Percentiles rank a stretch among this genome's conserved stretches.
These are phyloP conservation scores for Sphagnurus paluster DNA, from an alignment of 1,284 basidiomycete genomes.

Conservation along the genomic window DNA sequence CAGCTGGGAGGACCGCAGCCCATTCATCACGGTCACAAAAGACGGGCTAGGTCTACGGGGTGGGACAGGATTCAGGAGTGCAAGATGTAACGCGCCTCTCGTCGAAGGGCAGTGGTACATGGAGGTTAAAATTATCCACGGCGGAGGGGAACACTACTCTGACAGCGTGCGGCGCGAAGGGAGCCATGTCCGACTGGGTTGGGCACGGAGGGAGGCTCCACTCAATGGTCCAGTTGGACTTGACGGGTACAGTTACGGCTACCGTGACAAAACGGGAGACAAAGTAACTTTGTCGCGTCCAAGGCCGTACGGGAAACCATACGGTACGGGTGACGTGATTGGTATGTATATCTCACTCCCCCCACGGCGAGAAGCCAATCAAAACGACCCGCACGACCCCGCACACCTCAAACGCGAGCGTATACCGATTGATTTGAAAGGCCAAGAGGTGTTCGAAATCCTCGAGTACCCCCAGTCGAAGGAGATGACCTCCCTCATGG, in stretches of 20 bases:
- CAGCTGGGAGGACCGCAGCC: constrained; percentile 87
- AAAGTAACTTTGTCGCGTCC: constrained; percentile 86
- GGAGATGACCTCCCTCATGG: constrained; percentile 91
- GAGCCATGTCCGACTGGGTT: constrained; percentile 88
- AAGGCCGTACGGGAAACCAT: constrained; percentile 74
- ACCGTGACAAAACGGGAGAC: constrained; percentile 90
- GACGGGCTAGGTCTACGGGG: constrained; percentile 81
- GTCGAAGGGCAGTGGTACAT: constrained; percentile 94
- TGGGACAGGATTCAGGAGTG: constrained; percentile 89
- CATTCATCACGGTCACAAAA: constrained; percentile 77
- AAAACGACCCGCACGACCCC: constrained; percentile 67
- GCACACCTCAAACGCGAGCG: constrained; percentile 82
- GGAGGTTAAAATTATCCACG: constrained; percentile 82
- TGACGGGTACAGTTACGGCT: constrained; percentile 92
- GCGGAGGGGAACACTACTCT: constrained; percentile 63
- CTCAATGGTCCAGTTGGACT: constrained; percentile 92
- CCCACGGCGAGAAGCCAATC: constrained; percentile 52
- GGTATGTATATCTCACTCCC: constrained; percentile 95
- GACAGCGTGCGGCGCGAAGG: constrained; percentile 58
- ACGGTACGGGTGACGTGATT: constrained; percentile 84
- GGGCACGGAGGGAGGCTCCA: constrained; percentile 88
- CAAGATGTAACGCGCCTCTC: constrained; percentile 86
- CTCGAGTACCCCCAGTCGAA: constrained; percentile 90
- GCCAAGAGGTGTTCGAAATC: constrained; percentile 95
- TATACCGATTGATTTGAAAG: constrained; percentile 92